phyloP scores from a whole-genome alignment of 805 yeast species.

The Yarrowia deformans region DNA sequence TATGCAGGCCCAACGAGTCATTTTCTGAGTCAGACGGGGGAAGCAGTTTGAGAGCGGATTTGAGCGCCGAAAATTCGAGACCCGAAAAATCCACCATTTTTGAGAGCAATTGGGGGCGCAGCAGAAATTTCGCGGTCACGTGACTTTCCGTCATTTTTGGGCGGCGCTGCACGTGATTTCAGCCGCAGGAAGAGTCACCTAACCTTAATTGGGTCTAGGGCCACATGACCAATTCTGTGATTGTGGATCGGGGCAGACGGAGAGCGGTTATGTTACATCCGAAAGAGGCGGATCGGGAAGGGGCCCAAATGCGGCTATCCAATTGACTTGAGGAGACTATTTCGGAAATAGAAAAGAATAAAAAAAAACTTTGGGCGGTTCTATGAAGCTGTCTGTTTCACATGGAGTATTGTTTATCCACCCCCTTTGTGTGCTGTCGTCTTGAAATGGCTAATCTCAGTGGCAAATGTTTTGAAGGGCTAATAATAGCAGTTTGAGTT shows the following conservation, averaged over 20 bases:
- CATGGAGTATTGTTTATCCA: conserved; percentile 8
- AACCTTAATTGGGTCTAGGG: conserved; percentile 12
- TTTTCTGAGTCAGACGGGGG: not conserved
- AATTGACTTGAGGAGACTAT: not conserved
- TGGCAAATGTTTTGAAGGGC: conserved; percentile 8
- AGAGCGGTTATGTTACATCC: conserved; percentile 11
- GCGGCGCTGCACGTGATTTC: conserved; percentile 1
- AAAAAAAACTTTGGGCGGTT: too few species aligned
- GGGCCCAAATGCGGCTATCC: too few species aligned
- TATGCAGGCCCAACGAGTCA: conserved; percentile 7
- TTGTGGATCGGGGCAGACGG: not conserved
- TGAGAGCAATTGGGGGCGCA: not conserved
- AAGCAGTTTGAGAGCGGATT: too few species aligned
- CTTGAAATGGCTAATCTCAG: not conserved
- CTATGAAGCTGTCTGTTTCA: not conserved
- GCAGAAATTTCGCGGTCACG: not conserved
- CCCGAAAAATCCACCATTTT: too few species aligned
- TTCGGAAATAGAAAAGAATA: not conserved
- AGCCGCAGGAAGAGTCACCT: conserved; percentile 2
- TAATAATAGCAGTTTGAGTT: conserved; percentile 10
- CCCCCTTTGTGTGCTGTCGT: not conserved
- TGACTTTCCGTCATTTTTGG: not conserved
- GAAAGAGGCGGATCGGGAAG: not conserved
- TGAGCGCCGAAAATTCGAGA: too few species aligned
- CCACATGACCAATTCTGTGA: conserved; percentile 14